Evolutionary conservation across 2,329 filamentous ascomycete genomes (phyloP).

Genomic region (Aureobasidium mangrovei): DNA sequence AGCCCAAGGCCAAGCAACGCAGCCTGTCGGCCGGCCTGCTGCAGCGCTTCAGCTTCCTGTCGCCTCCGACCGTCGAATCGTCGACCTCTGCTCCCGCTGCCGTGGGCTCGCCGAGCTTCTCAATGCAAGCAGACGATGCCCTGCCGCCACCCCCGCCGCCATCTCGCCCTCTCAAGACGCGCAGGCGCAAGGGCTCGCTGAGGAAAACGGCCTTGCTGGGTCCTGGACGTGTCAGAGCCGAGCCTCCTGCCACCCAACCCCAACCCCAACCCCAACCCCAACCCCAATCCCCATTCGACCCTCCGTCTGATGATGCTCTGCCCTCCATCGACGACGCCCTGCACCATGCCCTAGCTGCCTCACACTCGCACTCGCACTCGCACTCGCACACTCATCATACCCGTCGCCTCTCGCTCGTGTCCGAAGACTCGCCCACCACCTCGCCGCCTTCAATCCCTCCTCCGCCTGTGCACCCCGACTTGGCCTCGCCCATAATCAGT

Average conservation of each 20-base stretch:
- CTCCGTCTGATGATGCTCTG: conserved; percentile 14
- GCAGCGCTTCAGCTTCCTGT: conserved; percentile 10
- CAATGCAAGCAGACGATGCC: conserved; percentile 19
- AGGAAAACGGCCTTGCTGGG: conserved; percentile 79
- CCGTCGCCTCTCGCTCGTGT: conserved; percentile 14
- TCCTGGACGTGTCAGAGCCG: conserved; percentile 46
- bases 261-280: background rate
- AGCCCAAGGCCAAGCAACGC: background rate
- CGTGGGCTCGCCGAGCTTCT: background rate
- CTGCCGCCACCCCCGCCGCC: conserved; percentile 39
- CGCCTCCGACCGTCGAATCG: background rate
- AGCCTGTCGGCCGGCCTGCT: conserved; percentile 6
- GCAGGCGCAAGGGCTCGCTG: conserved; percentile 73
- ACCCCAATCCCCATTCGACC: conserved; percentile 2
- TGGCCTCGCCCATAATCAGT: conserved; percentile 21
- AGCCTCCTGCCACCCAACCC: conserved; percentile 5
- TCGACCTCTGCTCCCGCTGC: conserved; percentile 9
- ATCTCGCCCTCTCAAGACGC: conserved; percentile 45
- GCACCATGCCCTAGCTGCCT: background rate
- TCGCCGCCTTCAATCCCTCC: conserved; percentile 6
- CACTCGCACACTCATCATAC: background rate
- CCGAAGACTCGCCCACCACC: conserved; percentile 7
- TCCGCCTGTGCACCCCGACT: conserved; percentile 2
- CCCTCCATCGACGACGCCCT: conserved; percentile 10
- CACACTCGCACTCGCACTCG: background rate